Evolutionary conservation across 305 asterid genomes (phyloP).

Genomic region (Galium porrigens): DNA sequence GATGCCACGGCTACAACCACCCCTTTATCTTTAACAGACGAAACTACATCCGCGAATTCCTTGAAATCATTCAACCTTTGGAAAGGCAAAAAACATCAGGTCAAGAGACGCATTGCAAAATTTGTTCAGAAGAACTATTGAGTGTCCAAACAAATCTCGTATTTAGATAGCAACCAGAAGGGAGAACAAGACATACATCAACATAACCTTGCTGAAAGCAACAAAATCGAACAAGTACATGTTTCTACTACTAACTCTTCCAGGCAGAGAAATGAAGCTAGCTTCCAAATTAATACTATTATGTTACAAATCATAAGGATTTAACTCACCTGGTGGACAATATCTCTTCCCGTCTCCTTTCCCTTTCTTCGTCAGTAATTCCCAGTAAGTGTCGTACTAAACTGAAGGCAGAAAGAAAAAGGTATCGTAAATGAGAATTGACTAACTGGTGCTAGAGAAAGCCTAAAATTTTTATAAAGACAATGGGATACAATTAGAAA

Average conservation of each 20-base stretch:
- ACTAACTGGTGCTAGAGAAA: slow-evolving; percentile 3
- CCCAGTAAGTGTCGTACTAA: slow-evolving; percentile 71
- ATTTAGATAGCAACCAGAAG: background rate
- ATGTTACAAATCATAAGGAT: background rate
- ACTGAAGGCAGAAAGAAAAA: slow-evolving; percentile 30
- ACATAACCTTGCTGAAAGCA: background rate
- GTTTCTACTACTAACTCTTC: background rate
- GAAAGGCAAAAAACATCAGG: slow-evolving; percentile 2
- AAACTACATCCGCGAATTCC: slow-evolving; percentile 62
- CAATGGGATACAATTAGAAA: background rate
- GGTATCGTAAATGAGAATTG: slow-evolving; percentile 8
- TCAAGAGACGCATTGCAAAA: background rate
- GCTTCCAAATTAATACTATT: background rate
- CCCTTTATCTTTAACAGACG: slow-evolving; percentile 62
- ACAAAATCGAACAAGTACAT: background rate
- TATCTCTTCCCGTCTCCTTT: slow-evolving; percentile 75
- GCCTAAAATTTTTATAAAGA: background rate
- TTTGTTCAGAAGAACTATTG: background rate
- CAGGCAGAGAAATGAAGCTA: background rate
- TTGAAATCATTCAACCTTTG: slow-evolving; percentile 68
- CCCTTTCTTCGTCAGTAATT: slow-evolving; percentile 77
- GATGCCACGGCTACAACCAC: slow-evolving; percentile 88
- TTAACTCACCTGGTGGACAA: slow-evolving; percentile 58
- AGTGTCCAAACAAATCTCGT: background rate
- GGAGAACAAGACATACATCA: background rate